Conservation (phyloP, 371 early-diverging fungal species). For the Mucor lusitanicus region DNA sequence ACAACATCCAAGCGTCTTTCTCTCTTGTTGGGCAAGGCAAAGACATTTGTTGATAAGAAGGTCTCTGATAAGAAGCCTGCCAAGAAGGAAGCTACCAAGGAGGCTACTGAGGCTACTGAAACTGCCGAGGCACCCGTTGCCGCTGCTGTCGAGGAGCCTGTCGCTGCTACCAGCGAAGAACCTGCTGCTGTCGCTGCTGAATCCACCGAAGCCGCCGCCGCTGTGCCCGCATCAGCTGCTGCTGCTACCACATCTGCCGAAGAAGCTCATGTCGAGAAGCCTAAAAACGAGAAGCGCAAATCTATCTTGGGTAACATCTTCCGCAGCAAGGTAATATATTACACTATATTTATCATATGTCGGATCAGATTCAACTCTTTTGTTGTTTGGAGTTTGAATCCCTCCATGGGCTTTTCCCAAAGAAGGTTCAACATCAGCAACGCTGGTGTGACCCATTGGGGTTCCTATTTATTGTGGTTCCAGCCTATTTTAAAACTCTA, state of each 20-base stretch:
- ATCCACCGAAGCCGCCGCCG: constrained; percentile 2
- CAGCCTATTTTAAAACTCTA: not conserved
- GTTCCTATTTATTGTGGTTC: not conserved
- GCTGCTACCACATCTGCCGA: not conserved
- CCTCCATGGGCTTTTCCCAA: constrained; percentile 9
- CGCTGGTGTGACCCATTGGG: constrained; percentile 5
- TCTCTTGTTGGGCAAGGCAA: constrained; percentile 21
- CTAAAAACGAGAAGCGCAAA: constrained; percentile 23
- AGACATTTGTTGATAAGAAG: constrained; percentile 21
- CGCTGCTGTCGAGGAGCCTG: not conserved
- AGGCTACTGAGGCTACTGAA: not conserved
- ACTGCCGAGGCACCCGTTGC: not conserved
- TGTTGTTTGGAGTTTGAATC: not conserved
- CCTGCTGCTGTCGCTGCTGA: not conserved
- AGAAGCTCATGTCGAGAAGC: constrained; percentile 1
- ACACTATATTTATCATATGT: not conserved
- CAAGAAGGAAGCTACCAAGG: constrained; percentile 2
- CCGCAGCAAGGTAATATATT: constrained; percentile 26
- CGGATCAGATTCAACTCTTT: constrained; percentile 11
- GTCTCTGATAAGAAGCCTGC: constrained; percentile 19
- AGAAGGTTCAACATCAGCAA: constrained; percentile 9
- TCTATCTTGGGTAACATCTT: constrained; percentile 27
- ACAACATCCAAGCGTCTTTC: constrained; percentile 27
- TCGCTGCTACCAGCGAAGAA: constrained; percentile 1
- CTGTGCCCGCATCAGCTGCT: constrained; percentile 2